phyloP scores from a whole-genome alignment of 495 filamentous ascomycete species.

The Aspergillus taichungensis region DNA sequence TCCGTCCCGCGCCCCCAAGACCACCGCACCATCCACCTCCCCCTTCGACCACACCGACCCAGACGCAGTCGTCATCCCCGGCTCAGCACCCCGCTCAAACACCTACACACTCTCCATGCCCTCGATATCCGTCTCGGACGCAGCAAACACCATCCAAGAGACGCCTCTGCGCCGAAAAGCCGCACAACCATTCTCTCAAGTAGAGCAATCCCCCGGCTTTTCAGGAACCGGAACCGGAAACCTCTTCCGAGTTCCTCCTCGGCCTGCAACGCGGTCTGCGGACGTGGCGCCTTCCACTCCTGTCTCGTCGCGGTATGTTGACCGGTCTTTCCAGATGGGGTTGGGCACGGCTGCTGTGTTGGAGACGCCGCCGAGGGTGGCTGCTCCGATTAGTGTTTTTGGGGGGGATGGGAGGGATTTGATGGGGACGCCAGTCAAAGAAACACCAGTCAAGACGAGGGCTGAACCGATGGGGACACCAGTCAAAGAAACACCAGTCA shows the following conservation, averaged over 20 bases:
- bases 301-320: slow-evolving; percentile 21
- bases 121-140: slow-evolving; percentile 5
- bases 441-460: background rate
- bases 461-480: background rate
- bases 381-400: slow-evolving; percentile 8
- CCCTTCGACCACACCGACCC: slow-evolving; percentile 12
- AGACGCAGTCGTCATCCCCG: slow-evolving; percentile 12
- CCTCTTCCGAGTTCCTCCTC: slow-evolving; percentile 33
- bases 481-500: background rate
- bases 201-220: slow-evolving; percentile 8
- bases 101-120: slow-evolving; percentile 2
- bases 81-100: slow-evolving; percentile 11
- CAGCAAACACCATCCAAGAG: slow-evolving; percentile 28
- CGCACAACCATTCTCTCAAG: slow-evolving; percentile 19
- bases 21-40: background rate
- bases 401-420: too few species aligned
- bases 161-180: slow-evolving; percentile 44
- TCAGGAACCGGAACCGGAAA: slow-evolving; percentile 4
- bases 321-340: background rate
- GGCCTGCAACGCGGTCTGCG: slow-evolving; percentile 24
- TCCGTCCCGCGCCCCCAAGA: slow-evolving; percentile 9
- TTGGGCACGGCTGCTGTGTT: slow-evolving; percentile 16
- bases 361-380: slow-evolving; percentile 35
- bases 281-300: slow-evolving; percentile 25
- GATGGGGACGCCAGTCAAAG: too few species aligned